Conservation (phyloP, 2,329 filamentous ascomycete species). For the Setomelanomma holmii region DNA sequence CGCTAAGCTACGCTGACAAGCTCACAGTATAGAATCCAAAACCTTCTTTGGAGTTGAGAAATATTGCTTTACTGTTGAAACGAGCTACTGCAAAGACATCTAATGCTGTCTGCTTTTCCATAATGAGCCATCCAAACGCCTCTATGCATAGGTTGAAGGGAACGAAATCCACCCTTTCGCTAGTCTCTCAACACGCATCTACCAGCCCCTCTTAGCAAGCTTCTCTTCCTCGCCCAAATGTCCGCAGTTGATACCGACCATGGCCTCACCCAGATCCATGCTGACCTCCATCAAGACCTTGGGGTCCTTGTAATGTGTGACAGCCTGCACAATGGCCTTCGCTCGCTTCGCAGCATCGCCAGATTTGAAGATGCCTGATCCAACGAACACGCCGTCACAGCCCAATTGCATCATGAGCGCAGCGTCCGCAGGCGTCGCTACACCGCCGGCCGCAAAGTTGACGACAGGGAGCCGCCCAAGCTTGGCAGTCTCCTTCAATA, state of each 20-base stretch:
- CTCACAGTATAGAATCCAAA: no score
- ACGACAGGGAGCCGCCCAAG: constrained; percentile 90
- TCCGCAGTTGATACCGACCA: constrained; percentile 92
- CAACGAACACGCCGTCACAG: constrained; percentile 97
- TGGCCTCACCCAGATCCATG: constrained; percentile 91
- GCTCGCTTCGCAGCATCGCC: constrained; percentile 89
- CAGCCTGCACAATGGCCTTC: constrained; percentile 92
- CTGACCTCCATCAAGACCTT: constrained; percentile 87
- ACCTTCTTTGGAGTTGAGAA: no score
- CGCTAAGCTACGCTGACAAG: no score
- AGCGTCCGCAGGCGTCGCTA: constrained; percentile 98
- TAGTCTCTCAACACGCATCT: constrained; percentile 31
- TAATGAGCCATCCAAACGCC: neutral
- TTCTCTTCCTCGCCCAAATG: constrained; percentile 80
- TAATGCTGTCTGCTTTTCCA: neutral
- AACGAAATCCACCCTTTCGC: no score
- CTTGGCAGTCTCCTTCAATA: constrained; percentile 87
- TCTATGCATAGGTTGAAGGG: no score
- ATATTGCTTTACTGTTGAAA: no score
- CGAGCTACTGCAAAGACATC: neutral
- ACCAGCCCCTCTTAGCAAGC: constrained; percentile 87
- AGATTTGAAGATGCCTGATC: constrained; percentile 96
- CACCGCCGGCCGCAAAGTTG: constrained; percentile 97
- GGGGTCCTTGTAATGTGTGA: constrained; percentile 86
- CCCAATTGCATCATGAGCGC: constrained; percentile 99